Evolutionary conservation across 768 basidiomycete genomes (phyloP), one percentile per base, ranked within the genome.

Genomic region (Amanita rimosa): DNA sequence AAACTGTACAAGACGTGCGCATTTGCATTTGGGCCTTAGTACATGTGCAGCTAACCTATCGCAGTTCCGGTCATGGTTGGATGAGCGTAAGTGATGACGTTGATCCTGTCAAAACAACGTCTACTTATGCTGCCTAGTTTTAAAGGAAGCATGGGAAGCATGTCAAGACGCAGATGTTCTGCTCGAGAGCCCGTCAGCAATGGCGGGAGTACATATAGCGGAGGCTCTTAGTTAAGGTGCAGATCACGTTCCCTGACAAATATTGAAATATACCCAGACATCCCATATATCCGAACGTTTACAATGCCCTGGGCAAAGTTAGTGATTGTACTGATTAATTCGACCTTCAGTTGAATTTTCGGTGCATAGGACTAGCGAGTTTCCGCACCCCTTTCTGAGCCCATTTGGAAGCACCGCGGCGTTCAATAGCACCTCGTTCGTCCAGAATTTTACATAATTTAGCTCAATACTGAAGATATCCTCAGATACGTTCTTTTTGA

Each of bases 181-280:
- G 8, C 67, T 83, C 39, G 82, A 85, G 58, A 76, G 74, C 38
- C 81, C 82, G 0, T 81, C 78, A 3, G 76, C 80, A 1, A 81
- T 83, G 78, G 75, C 79, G 3, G 82, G 83, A 36, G 75, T 83
- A 2, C 83, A 85, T 58, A 82, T 85, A 51, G 79, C 83, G 8
- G 83, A 85, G 61, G 79, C 76, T 3, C 64, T 83, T 13, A 66
- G 77, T 75, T 39, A 48, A 47, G 70, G 68, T 27, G 50, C 44
- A 17, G 14, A 16, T 3, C 34, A 26, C n/a, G 37, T n/a, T 22
- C 19, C n/a, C 2, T 13, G 19, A 26, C 45, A 22, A 14, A 5
- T 37, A 35, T 21, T 38, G 17, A 39, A 39, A 19, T 13, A 19
- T 33, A n/a, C n/a, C 49, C 11, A 71, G 70, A 70, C 37, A 81